Base-by-base conservation (phyloP, 768 basidiomycete genomes). In the Mycena leptocephala region DNA sequence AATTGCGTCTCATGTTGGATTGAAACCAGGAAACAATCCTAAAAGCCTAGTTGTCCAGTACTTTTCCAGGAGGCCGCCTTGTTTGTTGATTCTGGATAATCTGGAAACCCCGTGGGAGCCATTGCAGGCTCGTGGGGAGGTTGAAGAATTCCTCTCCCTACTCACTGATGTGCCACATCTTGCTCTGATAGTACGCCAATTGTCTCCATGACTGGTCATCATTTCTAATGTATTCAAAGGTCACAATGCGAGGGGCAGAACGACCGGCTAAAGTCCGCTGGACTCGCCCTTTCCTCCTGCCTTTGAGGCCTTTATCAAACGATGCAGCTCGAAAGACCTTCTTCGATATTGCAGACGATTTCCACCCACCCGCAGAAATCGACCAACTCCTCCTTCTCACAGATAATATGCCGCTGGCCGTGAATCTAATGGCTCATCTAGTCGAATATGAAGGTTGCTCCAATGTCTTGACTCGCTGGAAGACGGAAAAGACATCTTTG, bases 201-300 rank as follows among this genome's bases (percentile, higher is more conserved):
- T 58, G 6, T 8, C 33, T 18, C 20, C 26, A 28, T 33, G 35
- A 37, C 13, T 6, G 5, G 20, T 5, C 5, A 37, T 22, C 11
- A 53, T 26, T 28, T 16, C 28, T 32, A 32, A 18, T 30, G 28
- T 28, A 28, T 28, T 35, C 20, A 61, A 10, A 61, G 58, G 20
- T 61, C 35, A 61, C 58, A 61, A 61, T 61, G 58, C 58, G 58
- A 37, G 58, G 58, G 3, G 58, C 33, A 35, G 58, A 61, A 24
- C 18, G 35, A n/a, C 58, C 58, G 13, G 32, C 20, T 4, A 61
- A 61, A n/a, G 33, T 61, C 32, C 58, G 11, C 20, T 61, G 58
- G 58, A 61, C 58, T 37, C 58, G 16, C 20, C 58, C 58, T 2
- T 61, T 35, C 22, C 20, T 61, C 0, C 35, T 13, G 9, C 58